These are phyloP conservation scores for Phytophthora agathidicida DNA, from an alignment of 352 stramenopile genomes.

Conservation along the genomic window DNA sequence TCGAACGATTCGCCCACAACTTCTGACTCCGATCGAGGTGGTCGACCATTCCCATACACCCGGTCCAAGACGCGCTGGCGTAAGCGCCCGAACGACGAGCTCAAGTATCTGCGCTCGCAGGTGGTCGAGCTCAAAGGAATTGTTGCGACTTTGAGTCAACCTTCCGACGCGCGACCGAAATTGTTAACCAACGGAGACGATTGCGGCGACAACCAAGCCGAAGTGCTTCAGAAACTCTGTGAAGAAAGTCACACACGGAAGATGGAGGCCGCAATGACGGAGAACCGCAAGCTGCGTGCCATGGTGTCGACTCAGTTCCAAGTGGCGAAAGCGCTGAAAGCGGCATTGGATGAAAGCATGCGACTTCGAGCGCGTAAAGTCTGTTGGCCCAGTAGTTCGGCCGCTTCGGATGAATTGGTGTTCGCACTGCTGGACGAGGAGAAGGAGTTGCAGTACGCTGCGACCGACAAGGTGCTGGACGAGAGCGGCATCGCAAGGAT, in stretches of 20 bases:
- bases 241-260: conserved; percentile 10
- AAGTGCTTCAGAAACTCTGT: conserved; percentile 7
- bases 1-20: neutral
- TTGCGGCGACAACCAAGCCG: conserved; percentile 1
- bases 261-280: conserved; percentile 12
- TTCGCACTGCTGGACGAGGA: conserved; percentile 38
- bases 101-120: conserved; percentile 34
- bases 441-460: conserved; percentile 31
- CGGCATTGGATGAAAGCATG: conserved; percentile 27
- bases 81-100: conserved; percentile 39
- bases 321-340: conserved; percentile 21
- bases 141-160: conserved; percentile 11
- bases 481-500: conserved; percentile 25
- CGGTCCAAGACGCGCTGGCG: conserved; percentile 30
- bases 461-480: conserved; percentile 26
- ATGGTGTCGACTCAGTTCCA: conserved; percentile 22
- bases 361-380: conserved; percentile 24
- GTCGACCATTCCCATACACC: conserved; percentile 26
- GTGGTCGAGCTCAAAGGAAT: conserved; percentile 26
- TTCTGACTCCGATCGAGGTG: conserved; percentile 4
- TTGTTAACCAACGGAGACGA: conserved; percentile 1
- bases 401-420: conserved; percentile 30
- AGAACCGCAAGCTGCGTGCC: conserved; percentile 29
- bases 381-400: conserved; percentile 21
- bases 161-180: neutral